Base-by-base conservation (phyloP, 164 flowering plant species). In the Sextonia rubra region DNA sequence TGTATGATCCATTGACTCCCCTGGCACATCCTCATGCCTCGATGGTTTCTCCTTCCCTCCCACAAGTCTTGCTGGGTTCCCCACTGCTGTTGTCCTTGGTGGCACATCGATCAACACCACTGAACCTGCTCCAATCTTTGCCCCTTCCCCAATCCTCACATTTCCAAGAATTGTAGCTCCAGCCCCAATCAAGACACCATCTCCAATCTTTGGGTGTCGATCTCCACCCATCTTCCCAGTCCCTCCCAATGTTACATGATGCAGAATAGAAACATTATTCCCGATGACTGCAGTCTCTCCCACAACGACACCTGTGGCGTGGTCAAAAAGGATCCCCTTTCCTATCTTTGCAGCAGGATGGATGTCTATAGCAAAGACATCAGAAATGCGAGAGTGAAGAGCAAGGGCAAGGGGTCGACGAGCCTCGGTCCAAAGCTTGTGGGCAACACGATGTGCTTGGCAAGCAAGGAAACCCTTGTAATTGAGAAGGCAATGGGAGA, bases 401-500 rank as follows among this genome's bases (percentile, higher is more conserved):
- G 89, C 87, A 12, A 87, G 76, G 0, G 92, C 90, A 9, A 88
- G 76, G 0, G 89, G 84, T 64, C 74, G 76, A 0, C 90, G 83
- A 18, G 81, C 73, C 69, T 88, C 83, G 14, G 22, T 69, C 92
- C 92, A 88, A 32, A 88, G 86, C 77, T 74, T 78, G 79, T 88
- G 89, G 0, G 90, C 82, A 37, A 87, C 86, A 37, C 92, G 70
- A 27, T 88, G 89, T 9, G 90, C 88, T 86, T 88, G 80, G 73
- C 87, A 84, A 32, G 95, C 92, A 29, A 91, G 85, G 82, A 91
- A 91, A 47, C 97, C 97, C 75, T 92, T 92, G 87, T 89, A 92
- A 71, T 92, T 90, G 71, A 92, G 89, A 73, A 92, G 84, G 80
- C 97, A 92, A 75, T 92, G 93, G 48, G 93, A 85, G 83, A 85